Base-by-base conservation (phyloP, 2,329 filamentous ascomycete genomes). In the Orbilia brochopaga region DNA sequence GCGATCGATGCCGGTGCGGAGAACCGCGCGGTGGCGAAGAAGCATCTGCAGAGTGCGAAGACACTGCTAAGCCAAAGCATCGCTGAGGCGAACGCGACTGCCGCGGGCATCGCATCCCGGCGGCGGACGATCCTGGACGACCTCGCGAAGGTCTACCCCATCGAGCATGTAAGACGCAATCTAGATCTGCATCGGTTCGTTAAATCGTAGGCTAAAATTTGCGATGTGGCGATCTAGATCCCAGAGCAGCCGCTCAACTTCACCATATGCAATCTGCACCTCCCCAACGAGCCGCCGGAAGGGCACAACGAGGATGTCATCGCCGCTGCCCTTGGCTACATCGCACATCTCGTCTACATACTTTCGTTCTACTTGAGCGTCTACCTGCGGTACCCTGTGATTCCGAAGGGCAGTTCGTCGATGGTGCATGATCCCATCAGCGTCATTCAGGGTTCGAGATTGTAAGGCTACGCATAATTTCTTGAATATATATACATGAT, bases 111-210 rank as follows among this genome's bases (percentile, higher is more conserved):
- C n/a, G 86, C 85, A 66, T 91, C 90, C n/a, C 94, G 97, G 79
- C 86, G 92, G 21, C 87, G 92, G 13, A 88, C 94, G 37, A 90
- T 97, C 62, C 92, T 91, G 78, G 88, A 94, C 75, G 92, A 96
- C 74, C 82, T 99, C 0, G 82, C 87, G 11, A 81, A 82, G 24
- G 90, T 97, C 64, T 97, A 92, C 78, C 87, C 89, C 2, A 96
- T 99, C 69, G 85, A 87, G 7, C 88, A 92, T 23, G 54, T 73
- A 58, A 48, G 69, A 40, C n/a, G n/a, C n/a, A 24, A 24, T 23
- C 8, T 42, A 30, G 17, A 17, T 11, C 37, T 32, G 10, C 17
- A 46, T 24, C 2, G 6, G 11, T 13, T 11, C 13, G 10, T 2
- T 17, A 15, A 32, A 46, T 19, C 3, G 19, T 30, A n/a, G 13